Evolutionary conservation across 345 rosid genomes (phyloP), one percentile per base, ranked within the genome.

Genomic region (Eucalyptus regnans): DNA sequence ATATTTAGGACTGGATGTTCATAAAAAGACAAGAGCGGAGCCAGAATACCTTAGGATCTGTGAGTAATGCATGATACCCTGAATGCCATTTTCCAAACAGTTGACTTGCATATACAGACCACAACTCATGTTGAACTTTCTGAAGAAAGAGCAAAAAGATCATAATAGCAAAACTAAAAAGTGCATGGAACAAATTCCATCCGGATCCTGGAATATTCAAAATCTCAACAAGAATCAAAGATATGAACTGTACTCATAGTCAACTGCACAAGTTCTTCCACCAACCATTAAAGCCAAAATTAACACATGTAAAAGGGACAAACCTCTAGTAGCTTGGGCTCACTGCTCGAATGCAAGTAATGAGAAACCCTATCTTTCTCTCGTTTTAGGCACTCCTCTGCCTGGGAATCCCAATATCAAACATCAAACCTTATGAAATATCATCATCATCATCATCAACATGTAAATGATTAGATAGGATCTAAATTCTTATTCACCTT

Each of bases 41-140:
- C 46, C 41, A 89, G 48, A 16, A 27, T 83, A 96, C 99, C 97
- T 96, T 98, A 90, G 94, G 96, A 87, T 98, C 98, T 91, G 94
- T 92, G 43, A 97, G 97, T 95, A 97, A 93, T 9, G 97, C 95
- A 56, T 90, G 96, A 88, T 96, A 97, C 68, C 98, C 99, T 48
- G 99, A 98, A 92, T 95, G 93, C 95, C 96, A 97, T 83, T 95
- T 97, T 86, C 95, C 99, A 90, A 98, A 92, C 58, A 98, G 92
- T 89, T 92, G 95, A 87, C 88, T 93, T 56, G 95, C 96, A 90
- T 91, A 90, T 17, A 92, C 92, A 23, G 95, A 97, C 93, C 96
- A 88, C 89, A 98, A 89, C 90, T 97, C 97, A 84, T 96, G 93
- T 93, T 95, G 99, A 87, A 96, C 99, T 96, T 94, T 97, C 99